These are phyloP conservation scores for Ganoderma sp. DNA, from an alignment of 1,284 basidiomycete genomes.

Conservation along the genomic window DNA sequence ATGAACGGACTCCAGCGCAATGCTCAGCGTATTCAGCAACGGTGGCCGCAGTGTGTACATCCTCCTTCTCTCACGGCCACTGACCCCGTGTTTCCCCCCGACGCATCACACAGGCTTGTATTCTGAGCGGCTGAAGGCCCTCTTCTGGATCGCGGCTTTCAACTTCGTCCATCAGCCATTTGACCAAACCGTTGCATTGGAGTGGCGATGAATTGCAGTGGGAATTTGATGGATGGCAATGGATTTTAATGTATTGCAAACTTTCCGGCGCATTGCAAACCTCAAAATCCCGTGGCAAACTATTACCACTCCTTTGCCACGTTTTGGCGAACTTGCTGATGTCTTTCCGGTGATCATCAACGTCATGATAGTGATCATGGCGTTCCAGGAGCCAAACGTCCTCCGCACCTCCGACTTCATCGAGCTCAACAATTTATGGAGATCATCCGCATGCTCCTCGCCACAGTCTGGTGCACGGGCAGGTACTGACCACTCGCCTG, in stretches of 20 bases:
- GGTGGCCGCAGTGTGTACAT: neutral
- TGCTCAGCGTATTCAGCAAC: neutral
- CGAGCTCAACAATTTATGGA: constrained; percentile 28
- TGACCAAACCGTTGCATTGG: too few species aligned
- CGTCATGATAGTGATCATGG: constrained; percentile 32
- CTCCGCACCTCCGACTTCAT: constrained; percentile 25
- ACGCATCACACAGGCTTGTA: neutral
- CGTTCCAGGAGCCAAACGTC: constrained; percentile 18
- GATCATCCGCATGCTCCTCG: constrained; percentile 33
- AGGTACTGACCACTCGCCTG: neutral
- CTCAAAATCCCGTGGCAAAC: too few species aligned
- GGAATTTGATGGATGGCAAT: too few species aligned
- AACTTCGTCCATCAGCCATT: constrained; percentile 35
- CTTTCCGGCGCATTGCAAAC: too few species aligned
- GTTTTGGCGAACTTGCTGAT: too few species aligned
- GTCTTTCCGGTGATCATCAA: constrained; percentile 39
- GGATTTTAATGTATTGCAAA: too few species aligned
- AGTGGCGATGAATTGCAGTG: too few species aligned
- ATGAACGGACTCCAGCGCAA: neutral
- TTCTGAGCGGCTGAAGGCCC: constrained; percentile 14
- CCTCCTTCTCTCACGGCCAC: neutral
- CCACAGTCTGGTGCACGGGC: neutral
- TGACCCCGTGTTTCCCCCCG: constrained; percentile 19
- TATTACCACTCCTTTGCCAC: too few species aligned
- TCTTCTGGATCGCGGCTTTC: constrained; percentile 41